Evolutionary conservation across 2,329 filamentous ascomycete genomes (phyloP).

Genomic region (Aspergillus versicolor): DNA sequence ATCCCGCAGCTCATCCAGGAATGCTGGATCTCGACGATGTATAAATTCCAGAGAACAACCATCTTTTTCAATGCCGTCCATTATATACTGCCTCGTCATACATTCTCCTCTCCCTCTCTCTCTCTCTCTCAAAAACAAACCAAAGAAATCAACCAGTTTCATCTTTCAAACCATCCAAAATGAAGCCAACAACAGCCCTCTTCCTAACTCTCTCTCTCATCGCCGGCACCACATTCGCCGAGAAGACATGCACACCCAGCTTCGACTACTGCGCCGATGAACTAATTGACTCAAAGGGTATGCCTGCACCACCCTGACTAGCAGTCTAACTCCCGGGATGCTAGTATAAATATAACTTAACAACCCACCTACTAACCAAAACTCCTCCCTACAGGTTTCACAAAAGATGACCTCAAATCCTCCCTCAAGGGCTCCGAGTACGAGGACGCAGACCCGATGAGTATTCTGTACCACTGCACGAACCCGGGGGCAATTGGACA

Average conservation of each 20-base stretch:
- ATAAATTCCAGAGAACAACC: background rate
- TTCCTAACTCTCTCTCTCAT: slow-evolving; percentile 21
- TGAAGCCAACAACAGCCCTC: slow-evolving; percentile 25
- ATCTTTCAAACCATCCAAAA: slow-evolving; percentile 3
- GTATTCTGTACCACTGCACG: slow-evolving; percentile 36
- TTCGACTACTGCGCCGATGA: slow-evolving; percentile 35
- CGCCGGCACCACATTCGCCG: slow-evolving; percentile 21
- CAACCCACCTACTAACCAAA: background rate
- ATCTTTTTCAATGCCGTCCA: background rate
- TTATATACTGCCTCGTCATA: too few species aligned
- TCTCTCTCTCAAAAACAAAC: too few species aligned
- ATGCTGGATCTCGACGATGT: background rate
- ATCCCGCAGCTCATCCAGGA: background rate
- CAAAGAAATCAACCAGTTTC: too few species aligned
- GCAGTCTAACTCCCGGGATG: background rate
- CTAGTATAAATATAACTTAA: too few species aligned
- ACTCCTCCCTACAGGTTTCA: slow-evolving; percentile 22
- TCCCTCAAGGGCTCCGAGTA: slow-evolving; percentile 28
- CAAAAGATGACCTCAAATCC: slow-evolving; percentile 27
- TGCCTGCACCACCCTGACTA: background rate
- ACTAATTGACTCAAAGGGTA: slow-evolving; percentile 31
- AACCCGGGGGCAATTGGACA: slow-evolving; percentile 35
- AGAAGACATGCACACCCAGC: slow-evolving; percentile 34
- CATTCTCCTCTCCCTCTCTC: too few species aligned
- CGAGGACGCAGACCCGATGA: slow-evolving; percentile 26